Base-by-base conservation (phyloP, 805 yeast species). In the Saturnispora saitoi region DNA sequence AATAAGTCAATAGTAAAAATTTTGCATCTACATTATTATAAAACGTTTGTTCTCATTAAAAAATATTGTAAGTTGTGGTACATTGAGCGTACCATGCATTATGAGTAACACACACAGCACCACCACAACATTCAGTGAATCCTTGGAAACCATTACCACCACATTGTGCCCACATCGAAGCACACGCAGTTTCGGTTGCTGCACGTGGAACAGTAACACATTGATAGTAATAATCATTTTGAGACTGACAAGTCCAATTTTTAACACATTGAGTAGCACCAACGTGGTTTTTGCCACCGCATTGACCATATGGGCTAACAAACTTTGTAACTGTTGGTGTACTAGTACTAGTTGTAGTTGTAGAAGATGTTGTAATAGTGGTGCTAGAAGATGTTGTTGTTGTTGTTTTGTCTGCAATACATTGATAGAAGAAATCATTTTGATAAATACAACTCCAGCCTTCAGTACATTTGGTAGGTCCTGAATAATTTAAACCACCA, bases 71-170 rank as follows among this genome's bases (percentile, higher is more conserved):
- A 2, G 50, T 32, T 17, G 48, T 45, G 42, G 55, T 52, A 52
- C 65, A 62, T 46, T 59, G 65, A 50, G 51, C 56, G 50, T 60
- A 61, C 54, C 43, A 59, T 29, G 54, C 53, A 45, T 59, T 58
- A 43, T 54, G 52, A 2, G 58, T 50, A 38, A 44, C 44, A 50
- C 65, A 62, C 22, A 48, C 48, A 34, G 58, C 55, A 41, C 57
- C 62, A 7, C 42, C 37, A 4, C 42, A 53, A 56, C 66, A 60
- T 10, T 43, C 47, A 5, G 58, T 54, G 20, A 53, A 49, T 15
- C 60, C 62, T 8, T 43, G 19, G 38, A 48, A 59, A 37, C 48
- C 47, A 9, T 17, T 15, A 45, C 62, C 63, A 42, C 62, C 63
- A 54, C 63, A 60, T 50, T 58, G 63, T n/a, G 50, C 51, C 38